Conservation (phyloP, 2,329 filamentous ascomycete genomes). For the Nothopassalora personata region DNA sequence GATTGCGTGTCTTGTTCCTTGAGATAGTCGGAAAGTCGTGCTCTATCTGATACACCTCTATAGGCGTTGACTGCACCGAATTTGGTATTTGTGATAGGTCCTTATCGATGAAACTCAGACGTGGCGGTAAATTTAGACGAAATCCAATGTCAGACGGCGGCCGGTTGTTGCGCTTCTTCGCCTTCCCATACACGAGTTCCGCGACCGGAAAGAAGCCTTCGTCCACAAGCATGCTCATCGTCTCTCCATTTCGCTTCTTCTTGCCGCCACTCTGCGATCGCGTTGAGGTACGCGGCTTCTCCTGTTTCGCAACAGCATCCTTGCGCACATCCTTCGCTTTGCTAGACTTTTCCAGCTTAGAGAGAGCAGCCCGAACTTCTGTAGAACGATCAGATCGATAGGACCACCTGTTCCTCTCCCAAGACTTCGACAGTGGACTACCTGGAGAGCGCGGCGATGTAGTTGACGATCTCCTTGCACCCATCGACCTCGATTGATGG, state of each 20-base stretch:
- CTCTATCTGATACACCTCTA: slow-evolving; percentile 18
- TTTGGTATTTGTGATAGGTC: slow-evolving; percentile 22
- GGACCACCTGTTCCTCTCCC: background rate
- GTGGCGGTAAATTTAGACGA: slow-evolving; percentile 21
- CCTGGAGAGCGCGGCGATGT: slow-evolving; percentile 6
- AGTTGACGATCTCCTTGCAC: slow-evolving; percentile 2
- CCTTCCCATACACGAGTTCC: slow-evolving; percentile 10
- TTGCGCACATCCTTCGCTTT: background rate
- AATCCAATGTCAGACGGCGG: slow-evolving; percentile 9
- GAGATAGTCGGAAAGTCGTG: slow-evolving; percentile 5
- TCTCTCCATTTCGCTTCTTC: slow-evolving; percentile 23
- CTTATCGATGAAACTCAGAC: slow-evolving; percentile 21
- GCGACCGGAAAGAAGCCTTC: slow-evolving; percentile 26
- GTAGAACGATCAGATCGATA: background rate
- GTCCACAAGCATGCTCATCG: slow-evolving; percentile 30
- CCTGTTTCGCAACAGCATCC: slow-evolving; percentile 10
- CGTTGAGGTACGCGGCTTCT: background rate
- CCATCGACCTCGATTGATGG: slow-evolving; percentile 1
- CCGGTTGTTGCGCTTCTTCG: slow-evolving; percentile 1
- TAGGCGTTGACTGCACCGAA: slow-evolving; percentile 20
- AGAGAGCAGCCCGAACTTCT: slow-evolving; percentile 2
- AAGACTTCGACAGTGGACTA: background rate
- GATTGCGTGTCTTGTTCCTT: slow-evolving; percentile 6
- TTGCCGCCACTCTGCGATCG: slow-evolving; percentile 6
- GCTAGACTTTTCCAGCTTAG: slow-evolving; percentile 2